Evolutionary conservation across 2,329 filamentous ascomycete genomes (phyloP), one percentile per base, ranked within the genome.

Genomic region (Aspergillus chevalieri): DNA sequence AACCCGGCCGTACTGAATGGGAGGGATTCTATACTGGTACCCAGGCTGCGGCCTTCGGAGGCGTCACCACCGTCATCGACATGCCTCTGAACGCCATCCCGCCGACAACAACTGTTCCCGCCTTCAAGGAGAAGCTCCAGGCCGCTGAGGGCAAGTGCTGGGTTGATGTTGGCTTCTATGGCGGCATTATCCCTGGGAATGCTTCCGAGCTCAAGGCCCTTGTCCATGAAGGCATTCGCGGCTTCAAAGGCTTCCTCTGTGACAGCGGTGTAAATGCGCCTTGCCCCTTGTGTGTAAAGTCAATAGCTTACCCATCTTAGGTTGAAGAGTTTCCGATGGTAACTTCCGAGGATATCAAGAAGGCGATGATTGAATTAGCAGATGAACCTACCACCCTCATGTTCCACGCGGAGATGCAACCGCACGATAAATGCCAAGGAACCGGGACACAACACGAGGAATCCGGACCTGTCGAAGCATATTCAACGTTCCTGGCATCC

Each of bases 151-250:
- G 87, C 30, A 86, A 97, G 72, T 95, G 92, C 72, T 98, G 92
- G 92, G 89, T 97, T 22, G 93, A 97, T 62, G 91, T 97, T n/a
- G 93, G 90, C 26, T 97, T 98, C 71, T 97, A 97, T 66, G 93
- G 93, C 22, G 93, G 93, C 28, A 83, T 97, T 36, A 84, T 98
- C 44, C 93, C 93, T 3, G 93, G 92, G 1, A 98, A 98, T 65
- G 81, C 84, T 2, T 70, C 80, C 9, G 84, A 97, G 62, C 74
- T 98, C 48, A 82, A 88, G 59, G 85, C 84, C 0, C 77, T 98
- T 3, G 87, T 97, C 1, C 80, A 88, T 49, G 86, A 83, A 38
- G 93, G 93, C 47, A 92, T 97, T 9, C 80, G 91, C 56, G 93
- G 93, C 10, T 97, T 98, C 79, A 98, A 98, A 73, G 92, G 92